phyloP scores from a whole-genome alignment of 805 yeast genomes.

The Pichia pseudocactophila region DNA sequence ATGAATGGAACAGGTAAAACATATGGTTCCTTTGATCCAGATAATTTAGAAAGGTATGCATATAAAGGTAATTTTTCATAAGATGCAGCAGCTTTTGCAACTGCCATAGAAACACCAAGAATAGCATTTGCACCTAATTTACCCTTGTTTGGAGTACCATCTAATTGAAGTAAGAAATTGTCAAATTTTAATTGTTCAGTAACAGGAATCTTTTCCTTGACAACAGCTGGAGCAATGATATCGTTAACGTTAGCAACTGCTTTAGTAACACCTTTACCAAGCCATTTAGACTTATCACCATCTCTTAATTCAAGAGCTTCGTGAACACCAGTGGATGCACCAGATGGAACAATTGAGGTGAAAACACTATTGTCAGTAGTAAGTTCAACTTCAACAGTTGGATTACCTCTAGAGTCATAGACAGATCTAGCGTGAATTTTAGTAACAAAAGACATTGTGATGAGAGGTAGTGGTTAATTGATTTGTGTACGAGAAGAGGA shows the following conservation, averaged over 20 bases:
- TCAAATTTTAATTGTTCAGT: slow-evolving; percentile 82
- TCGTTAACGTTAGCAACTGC: slow-evolving; percentile 96
- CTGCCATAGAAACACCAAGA: slow-evolving; percentile 96
- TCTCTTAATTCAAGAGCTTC: slow-evolving; percentile 99
- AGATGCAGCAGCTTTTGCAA: slow-evolving; percentile 97
- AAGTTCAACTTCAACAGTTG: slow-evolving; percentile 97
- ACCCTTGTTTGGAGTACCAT: slow-evolving; percentile 96
- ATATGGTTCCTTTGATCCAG: slow-evolving; percentile 72
- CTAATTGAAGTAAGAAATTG: slow-evolving; percentile 75
- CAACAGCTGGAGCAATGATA: slow-evolving; percentile 87
- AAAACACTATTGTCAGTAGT: slow-evolving; percentile 86
- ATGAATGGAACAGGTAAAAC: slow-evolving; percentile 99
- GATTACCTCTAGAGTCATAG: slow-evolving; percentile 99
- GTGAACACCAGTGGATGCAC: slow-evolving; percentile 98
- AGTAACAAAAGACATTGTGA: slow-evolving; percentile 49
- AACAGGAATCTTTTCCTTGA: slow-evolving; percentile 75
- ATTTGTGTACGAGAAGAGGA: background rate
- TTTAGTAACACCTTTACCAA: slow-evolving; percentile 96
- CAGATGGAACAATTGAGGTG: slow-evolving; percentile 98
- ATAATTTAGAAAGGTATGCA: slow-evolving; percentile 76
- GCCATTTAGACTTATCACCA: slow-evolving; percentile 95
- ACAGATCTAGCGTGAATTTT: slow-evolving; percentile 92
- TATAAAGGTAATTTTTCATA: slow-evolving; percentile 89
- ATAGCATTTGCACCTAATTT: slow-evolving; percentile 98
- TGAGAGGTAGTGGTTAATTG: background rate